These are phyloP conservation scores for Aspergillus pseudotamarii DNA, from an alignment of 2,329 filamentous ascomycete genomes.

Conservation along the genomic window DNA sequence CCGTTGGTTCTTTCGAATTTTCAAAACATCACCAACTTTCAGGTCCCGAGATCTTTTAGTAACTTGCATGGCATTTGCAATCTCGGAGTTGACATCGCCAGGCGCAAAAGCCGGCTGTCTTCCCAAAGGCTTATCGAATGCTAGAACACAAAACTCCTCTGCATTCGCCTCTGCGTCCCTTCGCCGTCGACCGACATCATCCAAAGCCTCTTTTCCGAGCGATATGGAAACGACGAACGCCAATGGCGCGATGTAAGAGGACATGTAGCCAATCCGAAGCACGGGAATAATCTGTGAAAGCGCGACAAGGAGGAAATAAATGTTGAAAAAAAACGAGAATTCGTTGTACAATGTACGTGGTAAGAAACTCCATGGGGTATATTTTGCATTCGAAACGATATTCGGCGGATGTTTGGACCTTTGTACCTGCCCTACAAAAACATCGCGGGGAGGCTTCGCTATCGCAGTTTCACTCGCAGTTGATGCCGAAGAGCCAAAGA, in stretches of 20 bases:
- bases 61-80: constrained; percentile 61
- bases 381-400: constrained; percentile 94
- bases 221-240: constrained; percentile 92
- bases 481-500: constrained; percentile 32
- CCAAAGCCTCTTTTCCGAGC: constrained; percentile 90
- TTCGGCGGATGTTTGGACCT: constrained; percentile 81
- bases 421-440: constrained; percentile 76
- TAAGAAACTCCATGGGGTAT: constrained; percentile 91
- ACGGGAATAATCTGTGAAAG: constrained; percentile 89
- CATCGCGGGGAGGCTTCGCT: constrained; percentile 64
- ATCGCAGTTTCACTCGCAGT: constrained; percentile 45
- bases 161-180: constrained; percentile 94
- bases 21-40: constrained; percentile 93
- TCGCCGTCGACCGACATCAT: constrained; percentile 83
- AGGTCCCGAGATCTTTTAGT: constrained; percentile 83
- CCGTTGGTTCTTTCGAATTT: constrained; percentile 86
- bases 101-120: constrained; percentile 10
- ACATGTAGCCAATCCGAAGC: constrained; percentile 88
- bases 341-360: constrained; percentile 96
- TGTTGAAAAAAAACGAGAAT: constrained; percentile 99
- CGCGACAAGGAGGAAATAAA: constrained; percentile 96
- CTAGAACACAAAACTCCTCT: constrained; percentile 79
- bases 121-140: constrained; percentile 58
- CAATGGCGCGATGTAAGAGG: constrained; percentile 89
- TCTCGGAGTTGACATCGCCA: constrained; percentile 16